phyloP scores from a whole-genome alignment of 108 stramenopile species.

The Chaetoceros muelleri region DNA sequence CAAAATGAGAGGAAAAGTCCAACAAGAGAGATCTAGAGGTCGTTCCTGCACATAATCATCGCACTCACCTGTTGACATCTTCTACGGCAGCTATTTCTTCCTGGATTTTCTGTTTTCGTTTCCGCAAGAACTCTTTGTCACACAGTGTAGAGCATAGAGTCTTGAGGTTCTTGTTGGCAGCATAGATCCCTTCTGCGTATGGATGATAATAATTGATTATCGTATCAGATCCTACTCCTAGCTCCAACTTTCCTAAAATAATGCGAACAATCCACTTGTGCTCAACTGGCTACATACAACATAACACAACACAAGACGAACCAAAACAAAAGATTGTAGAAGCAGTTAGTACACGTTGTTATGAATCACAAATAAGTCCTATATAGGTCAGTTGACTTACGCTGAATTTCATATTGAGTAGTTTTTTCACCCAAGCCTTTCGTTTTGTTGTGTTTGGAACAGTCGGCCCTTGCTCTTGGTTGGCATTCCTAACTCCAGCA shows the following conservation, averaged over 20 bases:
- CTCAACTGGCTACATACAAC: slow-evolving; percentile 35
- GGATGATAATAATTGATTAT: slow-evolving; percentile 37
- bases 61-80: not conserved
- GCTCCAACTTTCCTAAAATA: slow-evolving; percentile 43
- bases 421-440: slow-evolving; percentile 7
- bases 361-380: no score
- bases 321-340: not conserved
- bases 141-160: slow-evolving; percentile 20
- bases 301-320: not conserved
- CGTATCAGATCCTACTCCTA: slow-evolving; percentile 34
- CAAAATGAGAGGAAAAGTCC: not conserved
- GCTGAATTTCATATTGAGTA: not conserved
- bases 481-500: slow-evolving; percentile 16
- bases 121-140: slow-evolving; percentile 21
- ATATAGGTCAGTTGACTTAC: not conserved
- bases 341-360: no score
- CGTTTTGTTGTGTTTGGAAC: slow-evolving; percentile 1
- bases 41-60: not conserved
- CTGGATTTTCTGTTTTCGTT: slow-evolving; percentile 21
- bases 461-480: not conserved
- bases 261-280: slow-evolving; percentile 81
- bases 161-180: slow-evolving; percentile 25
- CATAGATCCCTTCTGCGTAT: slow-evolving; percentile 31
- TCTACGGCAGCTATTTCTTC: slow-evolving; percentile 4
- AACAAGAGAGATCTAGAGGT: not conserved